Evolutionary conservation across 225 moss, liverwort and hornwort species (phyloP), one percentile per base, ranked within the genome.

Genomic region (Polytrichum commune): DNA sequence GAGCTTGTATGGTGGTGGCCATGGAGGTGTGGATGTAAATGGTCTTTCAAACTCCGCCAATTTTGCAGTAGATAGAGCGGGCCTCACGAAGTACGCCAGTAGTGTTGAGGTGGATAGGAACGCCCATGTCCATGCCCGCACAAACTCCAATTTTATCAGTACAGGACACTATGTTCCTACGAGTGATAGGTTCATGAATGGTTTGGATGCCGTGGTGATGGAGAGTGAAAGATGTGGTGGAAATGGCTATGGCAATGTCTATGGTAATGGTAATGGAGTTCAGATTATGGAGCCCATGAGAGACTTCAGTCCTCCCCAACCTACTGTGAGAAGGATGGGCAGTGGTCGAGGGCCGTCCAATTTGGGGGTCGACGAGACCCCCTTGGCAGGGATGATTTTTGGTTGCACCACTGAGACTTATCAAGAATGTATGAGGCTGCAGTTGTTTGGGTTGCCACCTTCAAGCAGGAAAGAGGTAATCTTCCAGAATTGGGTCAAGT

Each of bases 361-460:
- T 24, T 20, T 20, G 60, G 24, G 60, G 24, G 60, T 60, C 60
- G 22, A 60, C 24, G 60, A 60, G 60, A 60, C 58, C 55, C 74
- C 81, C 24, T 66, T 87, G 54, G 71, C 80, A 54, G 88, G 88
- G 64, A 88, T 88, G 88, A 82, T 88, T 60, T 88, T 88, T 71
- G 82, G 81, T 20, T 88, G 84, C 75, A 81, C 88, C 1, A 77
- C 88, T 18, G 72, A 64, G 57, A 88, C 88, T 8, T 88, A 84
- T 57, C 84, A 81, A 53, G 88, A 88, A 28, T 88, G 88, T 68
- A 84, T 88, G 88, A 79, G 53, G 73, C 82, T 81, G 5, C 79
- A 82, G 72, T 65, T 88, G 6, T 88, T 88, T 28, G 88, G 82
- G 10, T 72, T 88, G 35, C 88, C 88, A 24, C 68, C 56, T 13